Base-by-base conservation (phyloP, 1,139 yeast species). In the Scheffersomyces parashehatae region DNA sequence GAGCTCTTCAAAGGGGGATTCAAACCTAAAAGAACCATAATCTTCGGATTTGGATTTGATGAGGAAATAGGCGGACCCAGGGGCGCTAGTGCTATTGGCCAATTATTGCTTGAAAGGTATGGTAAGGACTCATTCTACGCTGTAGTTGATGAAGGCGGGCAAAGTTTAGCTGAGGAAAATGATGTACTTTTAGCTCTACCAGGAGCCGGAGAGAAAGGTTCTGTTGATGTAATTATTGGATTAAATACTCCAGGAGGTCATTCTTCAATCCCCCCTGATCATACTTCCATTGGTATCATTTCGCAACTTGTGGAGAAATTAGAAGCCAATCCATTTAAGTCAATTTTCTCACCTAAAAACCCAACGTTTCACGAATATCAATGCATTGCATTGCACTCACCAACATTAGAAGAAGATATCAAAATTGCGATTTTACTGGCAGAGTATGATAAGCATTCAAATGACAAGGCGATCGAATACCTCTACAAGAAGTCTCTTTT, bases 371-470 rank as follows among this genome's bases (percentile, higher is more conserved):
- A 44, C 44, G 49, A 50, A 44, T 46, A 51, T 49, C 55, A 53
- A 40, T 52, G 59, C 29, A 38, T 50, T 28, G 58, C 57, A 9
- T 42, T 39, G 14, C 49, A 53, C 38, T 42, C 57, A 46, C 42
- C 46, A 15, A 12, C 53, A 45, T 31, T 59, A 47, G 36, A 54
- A 26, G 35, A 55, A 42, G 37, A 44, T 35, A 39, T 55, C 14
- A 61, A 57, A 38, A 61, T 61, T 43, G 51, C 64, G 4, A 67
- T 70, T 16, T 58, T 70, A 46, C 60, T 65, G 45, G 70, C 75
- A 14, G 70, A 65, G 1, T 61, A 44, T 46, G 73, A 69, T 45
- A 60, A 59, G 36, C 52, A 54, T 30, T 68, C 75, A 15, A 70
- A 69, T 45, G 42, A 61, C 3, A 56, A 56, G 38, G 64, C 67